phyloP scores from a whole-genome alignment of 202 grass and related monocot genomes.

The Setaria italica region DNA sequence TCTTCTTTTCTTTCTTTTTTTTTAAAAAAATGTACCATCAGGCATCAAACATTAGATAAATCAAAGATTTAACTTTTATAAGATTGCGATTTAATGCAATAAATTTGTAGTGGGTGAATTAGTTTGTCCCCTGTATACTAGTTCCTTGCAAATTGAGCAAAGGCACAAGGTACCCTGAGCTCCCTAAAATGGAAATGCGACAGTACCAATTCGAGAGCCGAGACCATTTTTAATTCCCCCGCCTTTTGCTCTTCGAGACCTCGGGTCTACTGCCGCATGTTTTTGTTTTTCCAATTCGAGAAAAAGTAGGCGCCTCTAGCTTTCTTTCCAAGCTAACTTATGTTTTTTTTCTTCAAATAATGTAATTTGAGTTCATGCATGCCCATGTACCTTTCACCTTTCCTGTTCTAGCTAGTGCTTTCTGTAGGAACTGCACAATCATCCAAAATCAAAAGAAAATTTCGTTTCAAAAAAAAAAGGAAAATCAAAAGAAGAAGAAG shows the following conservation, averaged over 20 bases:
- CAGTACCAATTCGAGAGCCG: background rate
- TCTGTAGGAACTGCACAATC: no score
- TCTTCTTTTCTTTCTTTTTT: background rate
- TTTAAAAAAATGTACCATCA: background rate
- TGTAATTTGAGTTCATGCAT: background rate
- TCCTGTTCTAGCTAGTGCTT: background rate
- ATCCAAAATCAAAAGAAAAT: background rate
- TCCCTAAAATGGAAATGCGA: constrained; percentile 23
- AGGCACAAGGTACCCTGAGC: constrained; percentile 24
- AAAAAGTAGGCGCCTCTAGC: background rate
- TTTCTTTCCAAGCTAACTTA: constrained; percentile 24
- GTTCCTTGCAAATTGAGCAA: constrained; percentile 44
- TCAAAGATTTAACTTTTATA: background rate
- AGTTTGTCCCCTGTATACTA: background rate
- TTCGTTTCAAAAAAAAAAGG: no score
- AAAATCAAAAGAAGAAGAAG: background rate
- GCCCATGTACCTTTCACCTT: background rate
- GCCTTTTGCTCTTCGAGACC: constrained; percentile 27
- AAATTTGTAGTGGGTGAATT: background rate
- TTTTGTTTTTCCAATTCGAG: constrained; percentile 19
- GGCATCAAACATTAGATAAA: background rate
- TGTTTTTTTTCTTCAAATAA: background rate
- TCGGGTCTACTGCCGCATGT: constrained; percentile 16
- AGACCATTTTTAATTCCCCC: background rate
- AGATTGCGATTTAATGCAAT: background rate